A percentile compares a stretch with the other conserved stretches of the same genome.
Conservation (phyloP, 257 asterid species). For the Solanum clarkiae region DNA sequence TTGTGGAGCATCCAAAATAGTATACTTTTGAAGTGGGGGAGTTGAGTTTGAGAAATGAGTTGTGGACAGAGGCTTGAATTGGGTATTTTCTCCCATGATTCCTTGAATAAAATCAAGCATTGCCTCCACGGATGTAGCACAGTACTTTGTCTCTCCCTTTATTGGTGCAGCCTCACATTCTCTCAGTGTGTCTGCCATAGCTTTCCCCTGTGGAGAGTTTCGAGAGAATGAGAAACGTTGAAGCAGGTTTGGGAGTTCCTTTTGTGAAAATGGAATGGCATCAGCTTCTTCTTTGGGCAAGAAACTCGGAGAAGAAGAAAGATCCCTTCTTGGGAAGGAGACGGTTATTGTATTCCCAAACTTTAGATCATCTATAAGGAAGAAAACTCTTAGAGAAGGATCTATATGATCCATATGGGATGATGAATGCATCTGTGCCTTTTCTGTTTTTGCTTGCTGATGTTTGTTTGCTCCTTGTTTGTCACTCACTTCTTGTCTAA, state of each 20-base stretch:
- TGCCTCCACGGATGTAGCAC: slow-evolving; percentile 55
- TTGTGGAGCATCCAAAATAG: slow-evolving; percentile 12
- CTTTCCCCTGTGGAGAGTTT: slow-evolving; percentile 55
- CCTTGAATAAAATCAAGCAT: slow-evolving; percentile 42
- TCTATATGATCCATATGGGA: slow-evolving; percentile 50
- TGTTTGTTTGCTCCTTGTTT: background rate
- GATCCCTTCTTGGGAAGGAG: slow-evolving; percentile 38
- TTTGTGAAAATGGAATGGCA: slow-evolving; percentile 44
- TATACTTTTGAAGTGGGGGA: slow-evolving; percentile 30
- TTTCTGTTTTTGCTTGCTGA: background rate
- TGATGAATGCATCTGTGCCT: slow-evolving; percentile 23
- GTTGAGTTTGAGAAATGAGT: slow-evolving; percentile 16
- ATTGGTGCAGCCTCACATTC: slow-evolving; percentile 48
- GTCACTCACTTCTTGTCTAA: background rate
- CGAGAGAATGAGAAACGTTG: slow-evolving; percentile 27
- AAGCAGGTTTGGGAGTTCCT: slow-evolving; percentile 36
- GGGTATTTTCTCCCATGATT: slow-evolving; percentile 21
- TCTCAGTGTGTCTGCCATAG: slow-evolving; percentile 55
- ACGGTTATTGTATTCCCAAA: slow-evolving; percentile 36
- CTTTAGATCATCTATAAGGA: slow-evolving; percentile 40
- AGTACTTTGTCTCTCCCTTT: slow-evolving; percentile 53
- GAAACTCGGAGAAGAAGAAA: slow-evolving; percentile 18
- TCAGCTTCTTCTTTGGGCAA: slow-evolving; percentile 48
- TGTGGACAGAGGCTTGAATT: slow-evolving; percentile 32
- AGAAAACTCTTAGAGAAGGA: slow-evolving; percentile 47